Base-by-base conservation (phyloP, 2,329 filamentous ascomycete species). In the Sporothrix sp. region DNA sequence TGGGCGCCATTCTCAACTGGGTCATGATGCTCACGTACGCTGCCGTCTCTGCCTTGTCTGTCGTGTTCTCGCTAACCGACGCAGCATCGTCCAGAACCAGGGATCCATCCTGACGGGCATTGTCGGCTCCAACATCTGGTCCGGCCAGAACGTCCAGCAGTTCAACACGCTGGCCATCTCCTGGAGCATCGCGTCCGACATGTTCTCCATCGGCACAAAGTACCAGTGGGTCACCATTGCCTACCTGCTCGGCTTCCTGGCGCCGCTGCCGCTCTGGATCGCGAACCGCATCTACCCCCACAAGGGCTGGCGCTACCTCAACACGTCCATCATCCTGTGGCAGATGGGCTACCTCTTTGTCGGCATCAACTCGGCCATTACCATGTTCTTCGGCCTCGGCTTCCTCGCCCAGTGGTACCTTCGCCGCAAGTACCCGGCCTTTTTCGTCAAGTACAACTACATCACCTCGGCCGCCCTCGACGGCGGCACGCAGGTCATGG, bases 261-360 rank as follows among this genome's bases (percentile, higher is more conserved):
- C 67, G 3, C 71, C 72, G 0, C 4, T 74, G 0, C 70, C 70
- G 0, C 66, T 70, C 50, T 72, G 62, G 52, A 48, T 70, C 33
- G 76, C 75, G 1, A 79, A 84, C 58, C 79, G 70, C 49, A 73
- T 83, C 27, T 53, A 48, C 11, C 56, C 56, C 0, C 61, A 68
- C 9, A 69, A 73, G 18, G 16, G n/a, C 7, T 91, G 85, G 57
- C 87, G 93, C 58, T 82, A 87, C 61, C 66, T 87, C 2, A 60
- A 62, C 51, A 58, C 58, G 2, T 60, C 58, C 36, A 54, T 63
- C 18, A 51, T 62, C 27, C 35, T 48, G 3, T 52, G 51, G 51
- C 39, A 52, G 35, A 48, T 52, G 51, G 51, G 51, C 25, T 52
- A 49, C 45, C 51, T 71, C 2, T 68, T 59, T 46, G 64, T 67